A percentile compares a stretch with the other conserved stretches of the same genome.
Evolutionary conservation across 1,284 basidiomycete species (phyloP).

Genomic region (Ceratobasidium sp.): DNA sequence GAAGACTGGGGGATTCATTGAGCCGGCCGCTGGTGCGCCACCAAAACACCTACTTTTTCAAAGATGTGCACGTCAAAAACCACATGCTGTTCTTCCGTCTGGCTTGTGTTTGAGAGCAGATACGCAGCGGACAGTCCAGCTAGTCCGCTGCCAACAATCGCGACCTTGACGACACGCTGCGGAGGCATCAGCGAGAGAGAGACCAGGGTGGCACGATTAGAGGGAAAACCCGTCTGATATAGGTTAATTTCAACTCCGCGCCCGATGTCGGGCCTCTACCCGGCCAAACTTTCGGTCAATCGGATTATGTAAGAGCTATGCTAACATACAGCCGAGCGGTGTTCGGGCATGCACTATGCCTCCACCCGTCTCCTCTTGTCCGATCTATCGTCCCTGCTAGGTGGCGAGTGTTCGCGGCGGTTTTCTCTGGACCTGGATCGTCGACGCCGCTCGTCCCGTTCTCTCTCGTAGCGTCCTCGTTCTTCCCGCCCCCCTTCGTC

Average conservation of each 20-base stretch:
- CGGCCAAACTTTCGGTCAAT: not conserved
- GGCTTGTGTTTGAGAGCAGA: conserved; percentile 54
- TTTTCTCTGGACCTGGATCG: conserved; percentile 48
- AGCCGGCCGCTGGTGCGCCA: conserved; percentile 24
- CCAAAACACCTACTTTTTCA: conserved; percentile 60
- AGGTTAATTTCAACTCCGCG: not conserved
- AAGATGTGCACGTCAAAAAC: conserved; percentile 73
- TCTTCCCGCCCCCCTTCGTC: conserved; percentile 39
- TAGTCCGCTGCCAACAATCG: conserved; percentile 72
- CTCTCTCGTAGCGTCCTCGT: conserved; percentile 46
- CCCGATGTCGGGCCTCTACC: not conserved
- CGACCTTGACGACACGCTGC: conserved; percentile 59
- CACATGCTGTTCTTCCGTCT: conserved; percentile 50
- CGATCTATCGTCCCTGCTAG: conserved; percentile 43
- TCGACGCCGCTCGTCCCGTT: conserved; percentile 44
- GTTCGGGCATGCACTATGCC: not conserved
- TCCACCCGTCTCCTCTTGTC: conserved; percentile 46
- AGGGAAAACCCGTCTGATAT: not conserved
- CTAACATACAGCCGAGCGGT: not conserved
- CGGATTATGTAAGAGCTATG: not conserved
- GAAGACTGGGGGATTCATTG: conserved; percentile 51
- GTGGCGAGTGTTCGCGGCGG: conserved; percentile 44
- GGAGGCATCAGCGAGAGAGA: conserved; percentile 13
- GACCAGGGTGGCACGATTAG: not conserved
- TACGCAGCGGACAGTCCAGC: conserved; percentile 74